Evolutionary conservation across 2,329 filamentous ascomycete species (phyloP).

Genomic region (Onygenales sp.): DNA sequence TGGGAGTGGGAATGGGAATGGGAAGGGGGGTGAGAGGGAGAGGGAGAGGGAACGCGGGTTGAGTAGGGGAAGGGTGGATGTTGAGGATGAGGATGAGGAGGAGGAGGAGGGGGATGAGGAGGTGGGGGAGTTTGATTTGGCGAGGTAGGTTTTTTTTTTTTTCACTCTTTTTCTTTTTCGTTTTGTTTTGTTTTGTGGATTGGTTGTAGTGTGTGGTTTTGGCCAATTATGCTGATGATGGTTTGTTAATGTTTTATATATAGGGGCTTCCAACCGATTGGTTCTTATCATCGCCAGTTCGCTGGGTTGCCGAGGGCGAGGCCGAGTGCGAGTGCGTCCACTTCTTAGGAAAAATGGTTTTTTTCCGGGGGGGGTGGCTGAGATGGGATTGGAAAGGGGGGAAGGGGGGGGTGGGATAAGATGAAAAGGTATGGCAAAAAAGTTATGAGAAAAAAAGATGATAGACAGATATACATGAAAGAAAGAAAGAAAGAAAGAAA

Average conservation of each 20-base stretch:
- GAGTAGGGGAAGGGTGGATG: constrained; percentile 5
- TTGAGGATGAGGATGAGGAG: constrained; percentile 8
- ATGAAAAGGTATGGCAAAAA: too few species aligned
- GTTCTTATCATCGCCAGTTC: constrained; percentile 36
- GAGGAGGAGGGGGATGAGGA: constrained; percentile 31
- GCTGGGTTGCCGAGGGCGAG: constrained; percentile 10
- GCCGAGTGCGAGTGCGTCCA: constrained; percentile 12
- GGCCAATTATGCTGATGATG: not conserved
- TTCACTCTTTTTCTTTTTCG: not conserved
- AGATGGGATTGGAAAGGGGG: too few species aligned
- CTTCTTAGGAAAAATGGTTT: constrained; percentile 5
- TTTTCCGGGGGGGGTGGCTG: not conserved
- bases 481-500: not conserved
- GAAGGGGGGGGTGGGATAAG: too few species aligned
- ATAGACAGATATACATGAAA: not conserved
- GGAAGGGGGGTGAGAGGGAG: not conserved
- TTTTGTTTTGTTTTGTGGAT: not conserved
- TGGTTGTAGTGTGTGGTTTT: too few species aligned
- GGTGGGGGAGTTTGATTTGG: constrained; percentile 37
- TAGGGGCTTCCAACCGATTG: constrained; percentile 41
- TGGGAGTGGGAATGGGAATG: constrained; percentile 6
- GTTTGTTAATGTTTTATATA: constrained; percentile 4
- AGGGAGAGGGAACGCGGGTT: not conserved
- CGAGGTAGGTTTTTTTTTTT: constrained; percentile 25
- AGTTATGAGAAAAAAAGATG: too few species aligned